Evolutionary conservation across 2,329 filamentous ascomycete genomes (phyloP), one percentile per base, ranked within the genome.

Genomic region (Claviceps humidiphila): DNA sequence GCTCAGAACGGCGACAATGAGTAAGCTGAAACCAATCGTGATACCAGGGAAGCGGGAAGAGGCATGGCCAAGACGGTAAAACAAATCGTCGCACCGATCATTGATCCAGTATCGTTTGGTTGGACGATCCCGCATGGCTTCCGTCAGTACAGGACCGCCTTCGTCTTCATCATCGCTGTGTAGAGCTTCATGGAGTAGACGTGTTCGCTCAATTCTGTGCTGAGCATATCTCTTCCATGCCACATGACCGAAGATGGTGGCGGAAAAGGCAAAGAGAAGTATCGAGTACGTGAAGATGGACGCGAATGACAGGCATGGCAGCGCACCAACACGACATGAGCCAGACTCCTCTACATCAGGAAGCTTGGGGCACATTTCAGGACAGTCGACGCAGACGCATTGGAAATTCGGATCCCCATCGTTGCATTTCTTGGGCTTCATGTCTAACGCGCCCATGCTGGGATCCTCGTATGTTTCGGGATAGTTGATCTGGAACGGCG

Each of bases 401-500:
- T 88, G 81, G 68, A 89, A 97, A 55, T 79, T 77, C 53, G 88
- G 82, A 59, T 97, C 88, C 40, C 87, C 80, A 58, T 91, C 89
- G 65, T 96, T 95, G 74, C 93, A 98, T 52, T 84, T 82, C 68
- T 93, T 91, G 0, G 89, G 79, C 51, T 72, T 79, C 70, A 89
- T 85, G 38, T 85, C 71, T 57, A 84, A 73, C 0, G 89, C 74
- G 9, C 75, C 65, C 85, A 97, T 94, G n/a, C 72, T 74, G 0
- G 80, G 75, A 48, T 87, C 80, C 11, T 74, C 66, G 56, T 82
- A 80, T 7, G 77, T 66, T 9, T 67, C 72, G 9, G 80, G 91
- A 61, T 93, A 98, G 72, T 98, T 94, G 71, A 98, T 96, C 72
- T 98, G 93, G 68, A 98, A 98, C 0, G 93, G 93, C 53, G 91